Evolutionary conservation across 768 basidiomycete genomes (phyloP).

Genomic region (Boletus sp.): DNA sequence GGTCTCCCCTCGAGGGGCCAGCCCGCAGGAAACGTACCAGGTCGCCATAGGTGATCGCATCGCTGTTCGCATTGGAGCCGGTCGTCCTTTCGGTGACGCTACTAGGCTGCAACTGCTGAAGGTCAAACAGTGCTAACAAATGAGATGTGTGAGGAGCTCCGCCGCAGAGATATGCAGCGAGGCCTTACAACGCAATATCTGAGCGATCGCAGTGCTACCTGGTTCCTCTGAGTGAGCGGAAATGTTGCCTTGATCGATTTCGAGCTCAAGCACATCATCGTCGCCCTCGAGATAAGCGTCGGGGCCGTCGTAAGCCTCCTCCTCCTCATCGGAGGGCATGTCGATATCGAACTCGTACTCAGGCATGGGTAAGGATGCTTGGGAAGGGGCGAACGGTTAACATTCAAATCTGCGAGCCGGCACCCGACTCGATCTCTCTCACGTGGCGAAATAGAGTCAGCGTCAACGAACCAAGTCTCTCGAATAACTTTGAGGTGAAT

Average conservation of each 20-base stretch:
- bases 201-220: slow-evolving; percentile 16
- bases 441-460: background rate
- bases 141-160: slow-evolving; percentile 1
- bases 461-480: background rate
- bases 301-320: slow-evolving; percentile 34
- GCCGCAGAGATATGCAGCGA: background rate
- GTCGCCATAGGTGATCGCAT: slow-evolving; percentile 24
- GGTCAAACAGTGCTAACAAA: slow-evolving; percentile 28
- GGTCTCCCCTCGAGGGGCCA: slow-evolving; percentile 22
- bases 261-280: slow-evolving; percentile 36
- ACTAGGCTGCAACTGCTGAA: slow-evolving; percentile 23
- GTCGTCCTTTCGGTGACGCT: slow-evolving; percentile 9
- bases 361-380: slow-evolving; percentile 13
- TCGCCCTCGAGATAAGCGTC: slow-evolving; percentile 36
- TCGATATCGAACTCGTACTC: slow-evolving; percentile 21
- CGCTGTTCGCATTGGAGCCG: background rate
- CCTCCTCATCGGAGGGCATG: slow-evolving; percentile 29
- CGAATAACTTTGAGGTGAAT: background rate
- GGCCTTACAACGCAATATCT: slow-evolving; percentile 32
- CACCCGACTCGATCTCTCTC: background rate
- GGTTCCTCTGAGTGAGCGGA: background rate
- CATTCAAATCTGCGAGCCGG: background rate
- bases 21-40: slow-evolving; percentile 23
- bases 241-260: slow-evolving; percentile 26
- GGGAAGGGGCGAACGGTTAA: slow-evolving; percentile 1